Percentiles rank a stretch among this genome's conserved stretches.
phyloP scores from a whole-genome alignment of 2,329 filamentous ascomycete species.

The Albifimbria verrucaria region DNA sequence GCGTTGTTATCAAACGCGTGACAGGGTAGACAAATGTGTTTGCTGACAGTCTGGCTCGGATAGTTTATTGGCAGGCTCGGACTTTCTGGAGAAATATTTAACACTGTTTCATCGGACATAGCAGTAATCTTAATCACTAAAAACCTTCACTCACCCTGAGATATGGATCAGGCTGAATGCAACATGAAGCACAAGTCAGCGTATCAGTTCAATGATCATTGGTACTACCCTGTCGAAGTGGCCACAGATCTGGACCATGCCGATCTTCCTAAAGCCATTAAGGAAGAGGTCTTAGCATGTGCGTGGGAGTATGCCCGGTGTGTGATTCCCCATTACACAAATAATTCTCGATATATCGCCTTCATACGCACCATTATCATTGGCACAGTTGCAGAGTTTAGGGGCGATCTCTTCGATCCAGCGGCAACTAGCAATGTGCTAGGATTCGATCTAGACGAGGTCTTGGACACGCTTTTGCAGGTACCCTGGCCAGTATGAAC shows the following conservation, averaged over 20 bases:
- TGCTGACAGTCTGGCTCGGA: too few species aligned
- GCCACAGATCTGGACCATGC: slow-evolving; percentile 1
- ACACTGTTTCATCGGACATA: too few species aligned
- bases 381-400: slow-evolving; percentile 18
- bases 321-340: slow-evolving; percentile 20
- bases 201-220: background rate
- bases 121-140: too few species aligned
- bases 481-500: too few species aligned
- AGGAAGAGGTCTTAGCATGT: slow-evolving; percentile 14
- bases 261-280: slow-evolving; percentile 5
- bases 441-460: slow-evolving; percentile 13
- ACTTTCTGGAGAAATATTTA: too few species aligned
- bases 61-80: too few species aligned
- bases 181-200: too few species aligned
- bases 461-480: slow-evolving; percentile 13
- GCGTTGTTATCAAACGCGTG: too few species aligned
- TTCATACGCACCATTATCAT: slow-evolving; percentile 17
- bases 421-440: slow-evolving; percentile 6
- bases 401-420: slow-evolving; percentile 12
- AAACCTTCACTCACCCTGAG: too few species aligned
- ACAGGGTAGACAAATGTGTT: too few species aligned
- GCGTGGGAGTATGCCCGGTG: slow-evolving; percentile 21
- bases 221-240: background rate
- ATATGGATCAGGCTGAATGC: too few species aligned
- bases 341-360: slow-evolving; percentile 18